phyloP scores from a whole-genome alignment of 129 eudicot genomes.

The Lactuca saligna region DNA sequence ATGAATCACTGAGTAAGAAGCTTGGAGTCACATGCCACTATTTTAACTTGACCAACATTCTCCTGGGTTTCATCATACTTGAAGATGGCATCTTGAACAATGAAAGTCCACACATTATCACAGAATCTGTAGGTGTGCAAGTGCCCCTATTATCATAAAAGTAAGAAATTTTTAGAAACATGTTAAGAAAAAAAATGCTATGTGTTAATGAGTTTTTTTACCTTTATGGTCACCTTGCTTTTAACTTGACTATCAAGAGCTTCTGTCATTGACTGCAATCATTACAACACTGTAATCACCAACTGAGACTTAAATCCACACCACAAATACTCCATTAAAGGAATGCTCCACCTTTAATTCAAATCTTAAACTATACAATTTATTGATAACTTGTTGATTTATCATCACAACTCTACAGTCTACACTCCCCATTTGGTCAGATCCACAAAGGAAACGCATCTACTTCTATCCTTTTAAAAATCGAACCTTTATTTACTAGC shows the following conservation, averaged over 20 bases:
- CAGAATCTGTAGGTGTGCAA: conserved; percentile 92
- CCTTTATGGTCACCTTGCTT: conserved; percentile 85
- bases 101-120: conserved; percentile 97
- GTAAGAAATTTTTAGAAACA: not conserved
- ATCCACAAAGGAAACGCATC: conserved; percentile 13
- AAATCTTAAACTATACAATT: conserved; percentile 8
- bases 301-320: conserved; percentile 19
- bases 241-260: conserved; percentile 81
- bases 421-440: conserved; percentile 14
- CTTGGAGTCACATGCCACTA: conserved; percentile 69
- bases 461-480: not conserved
- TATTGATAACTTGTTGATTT: not conserved
- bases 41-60: conserved; percentile 73
- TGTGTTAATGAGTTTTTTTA: conserved; percentile 11
- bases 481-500: not conserved
- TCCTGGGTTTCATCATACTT: conserved; percentile 73
- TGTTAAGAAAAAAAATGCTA: conserved; percentile 3
- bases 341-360: not conserved
- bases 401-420: conserved; percentile 2
- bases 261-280: conserved; percentile 83
- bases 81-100: conserved; percentile 72
- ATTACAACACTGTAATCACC: conserved; percentile 12
- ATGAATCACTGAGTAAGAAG: conserved; percentile 43
- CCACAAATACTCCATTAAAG: not conserved
- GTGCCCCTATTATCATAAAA: conserved; percentile 61